Evolutionary conservation across 257 asterid species (phyloP).

Genomic region (Ophiorrhiza pumila): DNA sequence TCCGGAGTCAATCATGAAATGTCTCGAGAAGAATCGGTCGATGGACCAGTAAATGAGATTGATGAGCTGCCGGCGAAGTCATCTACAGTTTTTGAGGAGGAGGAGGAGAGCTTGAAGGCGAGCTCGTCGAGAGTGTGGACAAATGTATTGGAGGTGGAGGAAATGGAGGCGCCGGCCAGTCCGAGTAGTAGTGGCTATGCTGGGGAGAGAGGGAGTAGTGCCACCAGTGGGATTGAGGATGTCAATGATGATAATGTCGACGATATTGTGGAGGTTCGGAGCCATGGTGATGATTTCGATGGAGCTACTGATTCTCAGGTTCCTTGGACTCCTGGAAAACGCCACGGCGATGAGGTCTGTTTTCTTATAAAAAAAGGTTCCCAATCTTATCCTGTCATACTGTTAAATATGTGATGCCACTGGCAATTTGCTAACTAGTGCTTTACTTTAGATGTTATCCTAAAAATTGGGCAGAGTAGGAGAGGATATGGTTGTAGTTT

Average conservation of each 20-base stretch:
- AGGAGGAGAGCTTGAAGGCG: slow-evolving; percentile 27
- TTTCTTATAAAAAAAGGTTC: slow-evolving; percentile 22
- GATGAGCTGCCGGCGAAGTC: slow-evolving; percentile 26
- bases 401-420: no score
- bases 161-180: slow-evolving; percentile 58
- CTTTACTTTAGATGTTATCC: no score
- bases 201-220: slow-evolving; percentile 90
- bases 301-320: slow-evolving; percentile 38
- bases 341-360: slow-evolving; percentile 77
- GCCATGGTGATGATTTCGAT: slow-evolving; percentile 26
- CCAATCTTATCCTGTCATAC: no score
- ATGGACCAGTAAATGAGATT: slow-evolving; percentile 18
- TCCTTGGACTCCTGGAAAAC: slow-evolving; percentile 74
- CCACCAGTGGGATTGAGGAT: slow-evolving; percentile 44
- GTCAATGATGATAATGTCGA: slow-evolving; percentile 41
- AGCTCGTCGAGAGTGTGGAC: slow-evolving; percentile 53
- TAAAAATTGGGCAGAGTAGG: neutral
- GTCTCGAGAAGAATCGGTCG: slow-evolving; percentile 7
- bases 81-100: slow-evolving; percentile 10
- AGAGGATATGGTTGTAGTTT: neutral
- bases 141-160: slow-evolving; percentile 44
- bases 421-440: no score
- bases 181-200: slow-evolving; percentile 97
- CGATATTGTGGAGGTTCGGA: slow-evolving; percentile 47
- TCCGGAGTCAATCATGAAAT: neutral